These are phyloP conservation scores for Vigna angularis DNA, from an alignment of 306 rosid species.

Conservation along the genomic window DNA sequence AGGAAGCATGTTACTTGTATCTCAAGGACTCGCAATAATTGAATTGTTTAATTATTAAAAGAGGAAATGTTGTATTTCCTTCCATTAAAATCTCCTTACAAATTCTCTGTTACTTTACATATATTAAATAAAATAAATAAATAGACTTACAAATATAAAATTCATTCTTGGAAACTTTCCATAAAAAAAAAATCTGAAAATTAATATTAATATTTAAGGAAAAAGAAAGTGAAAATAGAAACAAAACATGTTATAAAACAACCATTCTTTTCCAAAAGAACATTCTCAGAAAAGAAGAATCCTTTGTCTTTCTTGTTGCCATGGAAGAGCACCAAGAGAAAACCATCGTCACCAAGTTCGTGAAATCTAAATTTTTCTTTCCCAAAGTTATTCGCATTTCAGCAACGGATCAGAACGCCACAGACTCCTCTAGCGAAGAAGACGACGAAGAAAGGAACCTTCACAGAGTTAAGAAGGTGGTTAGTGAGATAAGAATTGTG, in stretches of 20 bases:
- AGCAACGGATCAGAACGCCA: conserved; percentile 67
- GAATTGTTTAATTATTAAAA: background rate
- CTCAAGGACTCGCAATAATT: background rate
- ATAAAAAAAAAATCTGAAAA: background rate
- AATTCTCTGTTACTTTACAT: background rate
- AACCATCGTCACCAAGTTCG: conserved; percentile 21
- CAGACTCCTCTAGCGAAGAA: conserved; percentile 80
- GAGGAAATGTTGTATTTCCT: background rate
- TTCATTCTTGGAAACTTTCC: too few relatives aligned
- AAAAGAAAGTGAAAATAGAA: background rate
- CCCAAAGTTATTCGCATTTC: conserved; percentile 57
- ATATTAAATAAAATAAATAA: too few relatives aligned
- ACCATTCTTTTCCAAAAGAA: background rate
- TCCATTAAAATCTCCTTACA: background rate
- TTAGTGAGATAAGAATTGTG: conserved; percentile 54
- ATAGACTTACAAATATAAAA: background rate
- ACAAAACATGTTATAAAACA: conserved; percentile 26
- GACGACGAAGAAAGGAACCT: conserved; percentile 40
- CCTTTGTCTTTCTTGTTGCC: background rate
- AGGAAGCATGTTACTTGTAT: background rate
- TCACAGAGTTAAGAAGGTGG: conserved; percentile 44
- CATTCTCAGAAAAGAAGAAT: background rate
- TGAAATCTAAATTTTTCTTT: background rate
- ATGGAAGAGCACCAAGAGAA: background rate
- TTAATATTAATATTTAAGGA: background rate